Conservation (phyloP, 208 protist species). For the Wallacemonas rigidus region DNA sequence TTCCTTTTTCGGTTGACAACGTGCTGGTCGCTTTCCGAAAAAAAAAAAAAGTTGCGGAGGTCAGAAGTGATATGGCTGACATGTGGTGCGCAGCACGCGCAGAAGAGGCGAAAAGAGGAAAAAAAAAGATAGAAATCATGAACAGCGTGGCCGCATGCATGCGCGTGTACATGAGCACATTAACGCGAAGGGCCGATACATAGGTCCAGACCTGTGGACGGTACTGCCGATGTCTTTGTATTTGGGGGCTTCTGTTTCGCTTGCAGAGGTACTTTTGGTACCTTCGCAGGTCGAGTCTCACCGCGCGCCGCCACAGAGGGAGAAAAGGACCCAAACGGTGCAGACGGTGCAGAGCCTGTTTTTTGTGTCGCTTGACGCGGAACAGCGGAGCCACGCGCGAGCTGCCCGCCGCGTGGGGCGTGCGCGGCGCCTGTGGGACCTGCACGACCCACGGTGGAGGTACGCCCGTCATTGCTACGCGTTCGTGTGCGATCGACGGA, state of each 20-base stretch:
- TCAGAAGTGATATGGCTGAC: no score
- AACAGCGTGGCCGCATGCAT: neutral
- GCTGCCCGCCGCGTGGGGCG: conserved; percentile 8
- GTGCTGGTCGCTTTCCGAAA: no score
- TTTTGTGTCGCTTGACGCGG: neutral
- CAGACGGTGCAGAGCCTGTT: no score
- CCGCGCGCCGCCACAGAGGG: no score
- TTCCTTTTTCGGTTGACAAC: no score
- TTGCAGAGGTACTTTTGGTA: conserved; percentile 2
- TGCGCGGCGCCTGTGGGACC: neutral
- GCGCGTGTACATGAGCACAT: neutral
- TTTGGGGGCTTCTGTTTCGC: neutral
- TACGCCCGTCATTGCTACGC: neutral
- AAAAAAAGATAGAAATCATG: neutral
- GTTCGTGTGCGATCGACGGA: neutral
- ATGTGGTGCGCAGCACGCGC: no score
- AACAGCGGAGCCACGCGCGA: neutral
- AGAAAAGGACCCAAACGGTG: no score
- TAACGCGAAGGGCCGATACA: conserved; percentile 10
- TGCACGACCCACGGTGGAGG: neutral
- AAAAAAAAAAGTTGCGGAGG: no score
- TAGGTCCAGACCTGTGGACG: neutral
- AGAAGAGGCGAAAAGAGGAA: neutral
- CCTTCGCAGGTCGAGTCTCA: neutral
- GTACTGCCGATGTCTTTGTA: neutral